phyloP scores from a whole-genome alignment of 1,284 basidiomycete genomes.

The Stereum hirsutum region DNA sequence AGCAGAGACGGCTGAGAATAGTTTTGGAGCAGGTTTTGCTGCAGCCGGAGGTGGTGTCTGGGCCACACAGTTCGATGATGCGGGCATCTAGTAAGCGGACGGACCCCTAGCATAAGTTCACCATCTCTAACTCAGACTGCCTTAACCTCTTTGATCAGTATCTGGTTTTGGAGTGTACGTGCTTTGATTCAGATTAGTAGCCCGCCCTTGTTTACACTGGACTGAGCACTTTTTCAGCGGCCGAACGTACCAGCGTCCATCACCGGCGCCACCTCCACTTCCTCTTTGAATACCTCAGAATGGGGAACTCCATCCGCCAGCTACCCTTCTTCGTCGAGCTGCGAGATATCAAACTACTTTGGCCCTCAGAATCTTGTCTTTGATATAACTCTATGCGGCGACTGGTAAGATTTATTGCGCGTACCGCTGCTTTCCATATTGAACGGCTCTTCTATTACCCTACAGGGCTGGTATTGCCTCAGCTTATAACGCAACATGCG shows the following conservation, averaged over 20 bases:
- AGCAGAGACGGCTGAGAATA: conserved; percentile 44
- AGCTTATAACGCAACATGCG: no score
- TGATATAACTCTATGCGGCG: conserved; percentile 52
- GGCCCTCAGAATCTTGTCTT: conserved; percentile 42
- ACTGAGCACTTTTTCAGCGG: conserved; percentile 22
- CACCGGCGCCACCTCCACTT: conserved; percentile 25
- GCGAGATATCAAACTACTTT: conserved; percentile 40
- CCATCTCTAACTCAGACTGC: no score
- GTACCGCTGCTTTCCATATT: no score
- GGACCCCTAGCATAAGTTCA: conserved; percentile 2
- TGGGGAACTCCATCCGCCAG: conserved; percentile 49
- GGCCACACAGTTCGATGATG: conserved; percentile 56
- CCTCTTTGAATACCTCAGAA: conserved; percentile 36
- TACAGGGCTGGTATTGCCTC: no score
- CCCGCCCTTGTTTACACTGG: no score
- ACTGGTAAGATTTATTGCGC: conserved; percentile 30
- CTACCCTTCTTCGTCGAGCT: conserved; percentile 33
- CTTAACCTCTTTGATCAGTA: no score
- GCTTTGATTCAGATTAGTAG: not conserved
- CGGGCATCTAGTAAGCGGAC: conserved; percentile 49
- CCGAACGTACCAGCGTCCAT: conserved; percentile 33
- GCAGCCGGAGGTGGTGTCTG: conserved; percentile 65
- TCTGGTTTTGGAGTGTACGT: conserved; percentile 74
- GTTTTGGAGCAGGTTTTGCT: conserved; percentile 51
- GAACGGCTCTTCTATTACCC: no score